These are phyloP conservation scores for Schoenoplectus triqueter DNA, from an alignment of 202 grass and related monocot genomes.

Conservation along the genomic window DNA sequence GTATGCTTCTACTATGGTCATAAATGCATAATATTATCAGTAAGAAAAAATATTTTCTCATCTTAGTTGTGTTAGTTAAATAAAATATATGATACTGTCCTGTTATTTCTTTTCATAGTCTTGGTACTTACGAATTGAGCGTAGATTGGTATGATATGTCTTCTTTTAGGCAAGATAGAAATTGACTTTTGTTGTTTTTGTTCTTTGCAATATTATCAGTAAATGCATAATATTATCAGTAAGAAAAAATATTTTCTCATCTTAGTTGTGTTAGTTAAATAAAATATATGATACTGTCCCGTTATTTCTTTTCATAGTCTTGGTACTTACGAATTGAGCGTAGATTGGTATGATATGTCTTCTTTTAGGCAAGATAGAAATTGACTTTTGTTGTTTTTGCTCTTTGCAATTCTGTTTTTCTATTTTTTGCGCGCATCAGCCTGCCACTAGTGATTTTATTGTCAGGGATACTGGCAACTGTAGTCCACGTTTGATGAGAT, in stretches of 20 bases:
- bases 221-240: slow-evolving; percentile 6
- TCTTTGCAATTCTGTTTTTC: not conserved
- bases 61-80: not conserved
- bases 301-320: not conserved
- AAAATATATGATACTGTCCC: not conserved
- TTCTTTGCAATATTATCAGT: not conserved
- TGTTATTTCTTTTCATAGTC: not conserved
- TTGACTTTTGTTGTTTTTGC: not conserved
- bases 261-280: not conserved
- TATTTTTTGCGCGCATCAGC: slow-evolving; percentile 49
- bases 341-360: not conserved
- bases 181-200: not conserved
- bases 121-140: not conserved
- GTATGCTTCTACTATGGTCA: not conserved
- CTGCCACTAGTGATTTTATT: slow-evolving; percentile 74
- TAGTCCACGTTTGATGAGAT: slow-evolving; percentile 80
- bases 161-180: slow-evolving; percentile 14
- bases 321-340: not conserved
- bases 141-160: not conserved
- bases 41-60: not conserved
- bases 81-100: not conserved
- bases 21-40: slow-evolving; percentile 5
- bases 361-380: slow-evolving; percentile 16
- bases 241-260: not conserved
- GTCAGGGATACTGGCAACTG: slow-evolving; percentile 87